Evolutionary conservation across 306 rosid genomes (phyloP).

Genomic region (Casuarina equisetifolia): DNA sequence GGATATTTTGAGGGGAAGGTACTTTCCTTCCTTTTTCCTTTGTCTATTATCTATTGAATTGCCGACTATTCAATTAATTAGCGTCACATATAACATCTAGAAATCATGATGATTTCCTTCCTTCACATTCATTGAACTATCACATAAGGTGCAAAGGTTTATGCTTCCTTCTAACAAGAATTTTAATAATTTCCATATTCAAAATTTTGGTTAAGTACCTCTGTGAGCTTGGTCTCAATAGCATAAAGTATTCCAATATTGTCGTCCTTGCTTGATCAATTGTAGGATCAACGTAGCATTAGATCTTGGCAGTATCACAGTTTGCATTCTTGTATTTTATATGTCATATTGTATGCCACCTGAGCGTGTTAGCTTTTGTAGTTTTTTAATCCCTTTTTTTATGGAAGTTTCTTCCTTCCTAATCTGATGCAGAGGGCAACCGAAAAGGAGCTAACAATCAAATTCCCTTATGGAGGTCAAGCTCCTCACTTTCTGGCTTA

Average conservation of each 20-base stretch:
- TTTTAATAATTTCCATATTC: not conserved
- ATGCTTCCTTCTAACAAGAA: not conserved
- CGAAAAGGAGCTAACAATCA: not conserved
- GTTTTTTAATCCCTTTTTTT: not conserved
- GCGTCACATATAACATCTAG: not conserved
- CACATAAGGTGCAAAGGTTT: not conserved
- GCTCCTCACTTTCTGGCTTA: not conserved
- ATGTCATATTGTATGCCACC: not conserved
- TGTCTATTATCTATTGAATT: not conserved
- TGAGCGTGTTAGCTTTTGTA: not conserved
- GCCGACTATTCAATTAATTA: not conserved
- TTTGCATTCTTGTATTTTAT: not conserved
- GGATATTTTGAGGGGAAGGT: constrained; percentile 10
- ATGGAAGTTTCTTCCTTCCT: not conserved
- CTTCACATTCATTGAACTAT: not conserved
- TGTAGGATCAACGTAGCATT: not conserved
- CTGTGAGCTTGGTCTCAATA: no score
- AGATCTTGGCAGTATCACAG: not conserved
- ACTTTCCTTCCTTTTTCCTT: not conserved
- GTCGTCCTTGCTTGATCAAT: not conserved
- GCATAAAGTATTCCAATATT: not conserved
- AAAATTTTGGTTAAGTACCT: no score
- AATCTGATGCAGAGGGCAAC: constrained; percentile 9
- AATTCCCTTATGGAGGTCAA: constrained; percentile 5
- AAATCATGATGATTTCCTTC: no score